These are phyloP conservation scores for Parascedosporium putredinis DNA, from an alignment of 2,329 filamentous ascomycete species.

Conservation along the genomic window DNA sequence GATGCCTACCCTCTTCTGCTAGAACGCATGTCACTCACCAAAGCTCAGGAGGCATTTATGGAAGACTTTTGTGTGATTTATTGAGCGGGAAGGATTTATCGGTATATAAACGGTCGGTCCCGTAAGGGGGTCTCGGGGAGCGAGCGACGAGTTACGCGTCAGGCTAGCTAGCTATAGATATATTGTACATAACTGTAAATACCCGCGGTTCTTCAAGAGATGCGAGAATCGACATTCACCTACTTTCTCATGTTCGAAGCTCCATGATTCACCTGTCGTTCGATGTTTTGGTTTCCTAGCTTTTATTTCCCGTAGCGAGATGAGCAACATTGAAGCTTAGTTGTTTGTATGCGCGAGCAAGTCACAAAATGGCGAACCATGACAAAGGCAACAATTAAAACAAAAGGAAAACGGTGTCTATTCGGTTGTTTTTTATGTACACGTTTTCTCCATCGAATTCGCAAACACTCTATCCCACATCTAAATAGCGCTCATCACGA, in stretches of 20 bases:
- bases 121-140: conserved; percentile 2
- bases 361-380: not conserved
- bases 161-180: not conserved
- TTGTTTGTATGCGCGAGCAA: not conserved
- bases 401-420: conserved; percentile 6
- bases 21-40: conserved; percentile 34
- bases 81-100: conserved; percentile 16
- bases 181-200: not conserved
- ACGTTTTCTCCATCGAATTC: conserved; percentile 3
- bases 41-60: conserved; percentile 37
- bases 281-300: no score
- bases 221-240: no score
- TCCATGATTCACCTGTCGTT: no score
- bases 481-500: not conserved
- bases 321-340: no score
- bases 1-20: conserved; percentile 42
- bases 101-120: conserved; percentile 5
- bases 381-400: not conserved
- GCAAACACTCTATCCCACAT: conserved; percentile 3
- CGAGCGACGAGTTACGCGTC: conserved; percentile 2
- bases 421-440: conserved; percentile 1
- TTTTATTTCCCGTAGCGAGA: no score
- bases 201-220: no score
- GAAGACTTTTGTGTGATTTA: conserved; percentile 24
- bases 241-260: no score